These are phyloP conservation scores for Exutisphaerella laricina DNA, from an alignment of 2,329 filamentous ascomycete species.

Conservation along the genomic window DNA sequence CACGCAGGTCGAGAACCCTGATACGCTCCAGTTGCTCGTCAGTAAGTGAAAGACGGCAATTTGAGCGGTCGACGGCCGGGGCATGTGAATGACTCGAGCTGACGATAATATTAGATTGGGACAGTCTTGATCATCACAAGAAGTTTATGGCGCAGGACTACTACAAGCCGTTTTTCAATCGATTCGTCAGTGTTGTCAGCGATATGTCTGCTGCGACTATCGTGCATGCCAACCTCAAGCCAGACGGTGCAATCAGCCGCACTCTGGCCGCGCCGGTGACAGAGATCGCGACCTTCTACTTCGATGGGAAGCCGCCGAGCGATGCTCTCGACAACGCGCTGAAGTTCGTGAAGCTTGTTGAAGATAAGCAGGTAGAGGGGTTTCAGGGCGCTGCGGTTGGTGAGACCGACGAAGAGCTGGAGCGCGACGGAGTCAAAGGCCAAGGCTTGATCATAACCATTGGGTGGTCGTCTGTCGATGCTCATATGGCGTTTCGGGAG, in stretches of 20 bases:
- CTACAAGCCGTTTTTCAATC: constrained; percentile 38
- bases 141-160: constrained; percentile 35
- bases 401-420: constrained; percentile 26
- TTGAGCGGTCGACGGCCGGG: neutral
- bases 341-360: constrained; percentile 36
- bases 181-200: constrained; percentile 28
- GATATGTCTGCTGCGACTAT: constrained; percentile 27
- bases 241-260: constrained; percentile 13
- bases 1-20: constrained; percentile 36
- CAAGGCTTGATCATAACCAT: constrained; percentile 41
- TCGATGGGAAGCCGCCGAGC: constrained; percentile 32
- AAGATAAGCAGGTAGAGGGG: constrained; percentile 28
- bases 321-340: constrained; percentile 33
- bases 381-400: constrained; percentile 22
- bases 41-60: constrained; percentile 30
- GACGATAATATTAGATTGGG: constrained; percentile 38
- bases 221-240: constrained; percentile 34
- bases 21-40: constrained; percentile 36
- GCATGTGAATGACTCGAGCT: no score
- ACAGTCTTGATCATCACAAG: constrained; percentile 35
- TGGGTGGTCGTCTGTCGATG: constrained; percentile 49
- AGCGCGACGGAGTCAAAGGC: constrained; percentile 35
- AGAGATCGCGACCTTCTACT: constrained; percentile 45
- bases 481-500: constrained; percentile 44
- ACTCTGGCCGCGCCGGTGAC: constrained; percentile 42